Conservation (phyloP, 1,284 basidiomycete species). For the Leccinum fuscescens region DNA sequence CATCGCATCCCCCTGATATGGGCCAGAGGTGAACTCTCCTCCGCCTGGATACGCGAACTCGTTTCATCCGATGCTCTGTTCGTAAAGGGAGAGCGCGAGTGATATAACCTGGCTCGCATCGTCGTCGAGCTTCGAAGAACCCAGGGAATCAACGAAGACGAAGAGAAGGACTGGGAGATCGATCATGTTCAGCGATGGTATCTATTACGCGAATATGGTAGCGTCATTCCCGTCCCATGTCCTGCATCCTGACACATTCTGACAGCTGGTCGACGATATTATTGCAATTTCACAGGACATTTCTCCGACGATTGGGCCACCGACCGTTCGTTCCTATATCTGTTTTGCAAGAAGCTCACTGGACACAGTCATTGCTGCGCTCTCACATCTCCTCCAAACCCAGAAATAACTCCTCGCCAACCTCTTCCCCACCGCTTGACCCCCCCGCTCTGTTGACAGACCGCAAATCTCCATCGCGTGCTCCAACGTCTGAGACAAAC, state of each 20-base stretch:
- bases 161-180: constrained; percentile 60
- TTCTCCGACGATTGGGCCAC: constrained; percentile 59
- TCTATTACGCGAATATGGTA: constrained; percentile 90
- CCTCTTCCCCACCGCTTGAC: constrained; percentile 34
- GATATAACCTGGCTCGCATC: constrained; percentile 76
- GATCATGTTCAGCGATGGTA: constrained; percentile 74
- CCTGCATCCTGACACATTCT: constrained; percentile 7
- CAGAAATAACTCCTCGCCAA: constrained; percentile 26
- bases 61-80: constrained; percentile 82
- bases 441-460: too few relatives aligned
- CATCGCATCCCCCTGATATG: constrained; percentile 53
- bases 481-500: too few relatives aligned
- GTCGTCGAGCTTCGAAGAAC: constrained; percentile 73
- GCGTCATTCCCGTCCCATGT: not conserved
- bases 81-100: constrained; percentile 73
- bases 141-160: constrained; percentile 47
- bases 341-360: constrained; percentile 74
- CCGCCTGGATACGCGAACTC: constrained; percentile 73
- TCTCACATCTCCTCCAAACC: constrained; percentile 52
- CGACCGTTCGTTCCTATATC: constrained; percentile 67
- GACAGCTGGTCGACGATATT: constrained; percentile 74
- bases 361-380: constrained; percentile 66
- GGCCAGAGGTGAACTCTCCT: constrained; percentile 67
- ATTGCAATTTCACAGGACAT: constrained; percentile 70
- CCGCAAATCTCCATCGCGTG: too few relatives aligned